Base-by-base conservation (phyloP, 768 basidiomycete genomes). In the Tricholoma terreum region DNA sequence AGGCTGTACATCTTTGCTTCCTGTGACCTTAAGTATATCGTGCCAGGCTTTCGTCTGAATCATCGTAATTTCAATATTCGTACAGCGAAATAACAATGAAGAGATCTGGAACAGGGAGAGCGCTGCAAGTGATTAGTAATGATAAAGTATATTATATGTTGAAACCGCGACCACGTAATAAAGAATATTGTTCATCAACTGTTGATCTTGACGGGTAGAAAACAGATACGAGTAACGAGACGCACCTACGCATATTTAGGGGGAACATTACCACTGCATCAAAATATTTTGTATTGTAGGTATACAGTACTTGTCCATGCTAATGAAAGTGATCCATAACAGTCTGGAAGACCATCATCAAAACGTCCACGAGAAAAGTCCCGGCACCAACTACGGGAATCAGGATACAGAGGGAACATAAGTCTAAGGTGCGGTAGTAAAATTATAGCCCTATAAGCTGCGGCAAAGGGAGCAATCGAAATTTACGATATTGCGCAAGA, bases 391-490 rank as follows among this genome's bases (percentile, higher is more conserved):
- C 62, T 60, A 64, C 65, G 61, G 59, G 64, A 63, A 71, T 65
- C 64, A 69, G 68, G 66, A 58, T 63, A 63, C 64, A 65, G 61
- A 66, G 65, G 57, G 22, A 63, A 63, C 63, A 63, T 65, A 49
- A 58, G 60, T 64, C 61, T 65, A 65, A 50, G 38, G 60, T 60
- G 54, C 62, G 66, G 71, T 74, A 69, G 63, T 76, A 69, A 69
- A 65, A 72, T 70, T 66, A 73, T 68, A 73, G 71, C 77, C 71
- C 69, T 80, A 87, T 72, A 87, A 72, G 74, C 70, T 82, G 71
- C 86, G 77, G 71, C 89, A 90, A 67, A 90, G 70, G 38, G 82
- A 73, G 77, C 89, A 90, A 57, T 81, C 72, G 65, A 88, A 71
- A 63, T 80, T 78, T 66, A 92, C 66, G 59, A 73, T 77, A 61